phyloP scores from a whole-genome alignment of 2,329 filamentous ascomycete genomes.

The Tolypocladium ophioglossoides region DNA sequence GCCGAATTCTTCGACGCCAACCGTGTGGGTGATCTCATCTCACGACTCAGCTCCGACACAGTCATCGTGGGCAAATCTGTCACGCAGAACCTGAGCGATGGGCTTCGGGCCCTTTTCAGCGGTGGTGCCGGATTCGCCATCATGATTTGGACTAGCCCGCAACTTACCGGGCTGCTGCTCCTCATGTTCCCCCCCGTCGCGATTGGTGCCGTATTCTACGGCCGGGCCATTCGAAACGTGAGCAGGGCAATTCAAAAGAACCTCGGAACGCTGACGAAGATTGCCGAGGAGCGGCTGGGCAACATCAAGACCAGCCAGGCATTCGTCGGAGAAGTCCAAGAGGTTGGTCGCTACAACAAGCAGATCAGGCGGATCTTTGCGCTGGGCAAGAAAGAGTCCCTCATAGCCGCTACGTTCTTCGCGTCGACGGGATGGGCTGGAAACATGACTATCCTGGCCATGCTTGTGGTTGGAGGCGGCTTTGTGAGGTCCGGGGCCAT shows the following conservation, averaged over 20 bases:
- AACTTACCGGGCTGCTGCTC: slow-evolving; percentile 77
- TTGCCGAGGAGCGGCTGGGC: slow-evolving; percentile 93
- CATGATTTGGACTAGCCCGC: slow-evolving; percentile 93
- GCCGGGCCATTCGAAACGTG: slow-evolving; percentile 76
- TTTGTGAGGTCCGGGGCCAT: slow-evolving; percentile 83
- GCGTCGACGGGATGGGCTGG: slow-evolving; percentile 78
- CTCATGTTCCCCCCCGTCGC: slow-evolving; percentile 88
- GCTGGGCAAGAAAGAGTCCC: slow-evolving; percentile 75
- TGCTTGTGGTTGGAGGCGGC: slow-evolving; percentile 82
- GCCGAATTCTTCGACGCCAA: slow-evolving; percentile 99
- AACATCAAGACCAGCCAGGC: slow-evolving; percentile 96
- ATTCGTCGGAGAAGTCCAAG: slow-evolving; percentile 86
- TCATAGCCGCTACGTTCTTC: slow-evolving; percentile 88
- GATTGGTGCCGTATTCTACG: slow-evolving; percentile 84
- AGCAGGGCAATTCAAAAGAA: slow-evolving; percentile 92
- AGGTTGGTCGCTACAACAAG: slow-evolving; percentile 81
- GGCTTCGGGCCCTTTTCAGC: slow-evolving; percentile 82
- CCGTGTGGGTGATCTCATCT: slow-evolving; percentile 90
- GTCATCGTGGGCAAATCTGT: slow-evolving; percentile 98
- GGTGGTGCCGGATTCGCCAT: slow-evolving; percentile 80
- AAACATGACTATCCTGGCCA: slow-evolving; percentile 88
- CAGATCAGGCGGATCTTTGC: slow-evolving; percentile 89
- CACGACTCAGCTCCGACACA: slow-evolving; percentile 87
- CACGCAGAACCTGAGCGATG: slow-evolving; percentile 94
- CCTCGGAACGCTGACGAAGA: slow-evolving; percentile 85